Percentiles rank a stretch among this genome's conserved stretches.
These are phyloP conservation scores for Centella asiatica DNA, from an alignment of 129 eudicot genomes.

Conservation along the genomic window DNA sequence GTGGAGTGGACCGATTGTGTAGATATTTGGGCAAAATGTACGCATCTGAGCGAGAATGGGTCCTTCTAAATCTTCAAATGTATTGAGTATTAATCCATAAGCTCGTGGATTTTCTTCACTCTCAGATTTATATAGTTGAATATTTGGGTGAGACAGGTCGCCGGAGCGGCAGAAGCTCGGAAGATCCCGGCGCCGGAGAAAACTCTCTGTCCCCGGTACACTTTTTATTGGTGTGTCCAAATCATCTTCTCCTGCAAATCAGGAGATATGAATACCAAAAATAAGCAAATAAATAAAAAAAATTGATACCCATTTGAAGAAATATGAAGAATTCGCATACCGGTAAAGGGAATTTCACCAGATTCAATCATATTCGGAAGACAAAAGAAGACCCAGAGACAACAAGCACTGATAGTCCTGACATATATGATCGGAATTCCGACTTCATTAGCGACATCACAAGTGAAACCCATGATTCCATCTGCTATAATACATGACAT, in stretches of 20 bases:
- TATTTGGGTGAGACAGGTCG: slow-evolving; percentile 8
- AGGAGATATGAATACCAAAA: too few species aligned
- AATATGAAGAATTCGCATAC: too few species aligned
- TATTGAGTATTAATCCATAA: slow-evolving; percentile 37
- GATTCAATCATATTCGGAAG: slow-evolving; percentile 42
- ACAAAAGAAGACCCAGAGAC: slow-evolving; percentile 44
- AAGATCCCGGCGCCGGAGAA: slow-evolving; percentile 33
- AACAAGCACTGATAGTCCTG: slow-evolving; percentile 36
- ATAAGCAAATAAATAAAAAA: too few species aligned
- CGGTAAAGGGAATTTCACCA: slow-evolving; percentile 46
- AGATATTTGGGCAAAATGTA: slow-evolving; percentile 17
- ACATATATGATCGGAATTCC: slow-evolving; percentile 39
- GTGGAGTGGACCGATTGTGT: slow-evolving; percentile 43
- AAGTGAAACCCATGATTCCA: slow-evolving; percentile 31
- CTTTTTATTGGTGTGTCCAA: slow-evolving; percentile 14
- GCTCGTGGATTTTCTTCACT: slow-evolving; percentile 14
- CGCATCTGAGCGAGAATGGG: slow-evolving; percentile 22
- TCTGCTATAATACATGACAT: slow-evolving; percentile 43
- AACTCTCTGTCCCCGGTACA: slow-evolving; percentile 31
- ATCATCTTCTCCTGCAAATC: slow-evolving; percentile 7
- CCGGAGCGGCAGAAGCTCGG: slow-evolving; percentile 22
- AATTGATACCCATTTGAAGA: too few species aligned
- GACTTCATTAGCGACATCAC: slow-evolving; percentile 39
- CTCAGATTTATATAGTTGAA: slow-evolving; percentile 17
- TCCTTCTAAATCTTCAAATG: slow-evolving; percentile 44